Evolutionary conservation across 2,329 filamentous ascomycete genomes (phyloP).

Genomic region (Sarocladium brachiariae): DNA sequence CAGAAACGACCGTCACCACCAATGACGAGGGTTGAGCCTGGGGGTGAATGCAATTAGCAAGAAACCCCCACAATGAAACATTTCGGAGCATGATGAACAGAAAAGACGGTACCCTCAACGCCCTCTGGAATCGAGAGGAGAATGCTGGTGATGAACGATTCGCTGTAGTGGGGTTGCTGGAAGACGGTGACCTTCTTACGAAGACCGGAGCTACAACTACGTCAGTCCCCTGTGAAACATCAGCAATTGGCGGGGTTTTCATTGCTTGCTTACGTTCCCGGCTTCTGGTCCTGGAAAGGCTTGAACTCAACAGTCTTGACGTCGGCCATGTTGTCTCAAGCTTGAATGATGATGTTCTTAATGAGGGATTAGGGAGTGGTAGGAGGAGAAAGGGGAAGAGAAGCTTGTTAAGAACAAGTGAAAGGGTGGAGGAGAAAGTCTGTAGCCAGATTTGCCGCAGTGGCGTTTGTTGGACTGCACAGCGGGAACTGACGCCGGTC

Average conservation of each 20-base stretch:
- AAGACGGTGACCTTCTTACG: slow-evolving; percentile 99
- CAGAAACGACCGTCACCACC: slow-evolving; percentile 95
- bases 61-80: neutral
- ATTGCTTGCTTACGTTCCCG: slow-evolving; percentile 72
- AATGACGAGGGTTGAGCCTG: slow-evolving; percentile 80
- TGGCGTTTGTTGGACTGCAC: neutral
- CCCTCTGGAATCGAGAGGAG: slow-evolving; percentile 95
- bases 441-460: slow-evolving; percentile 2
- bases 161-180: slow-evolving; percentile 90
- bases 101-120: slow-evolving; percentile 52
- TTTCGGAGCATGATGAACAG: slow-evolving; percentile 14
- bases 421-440: neutral
- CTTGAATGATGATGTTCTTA: slow-evolving; percentile 7
- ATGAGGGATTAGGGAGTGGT: slow-evolving; percentile 10
- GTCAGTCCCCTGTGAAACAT: slow-evolving; percentile 11
- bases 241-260: neutral
- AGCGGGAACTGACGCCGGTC: neutral
- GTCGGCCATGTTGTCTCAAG: slow-evolving; percentile 47
- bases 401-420: neutral
- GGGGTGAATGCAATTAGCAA: neutral
- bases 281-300: slow-evolving; percentile 94
- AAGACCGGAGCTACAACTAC: slow-evolving; percentile 73
- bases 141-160: slow-evolving; percentile 91
- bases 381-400: slow-evolving; percentile 9
- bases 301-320: slow-evolving; percentile 72